These are phyloP conservation scores for Rhodotorula sp. DNA, from an alignment of 1,284 basidiomycete genomes.

Conservation along the genomic window DNA sequence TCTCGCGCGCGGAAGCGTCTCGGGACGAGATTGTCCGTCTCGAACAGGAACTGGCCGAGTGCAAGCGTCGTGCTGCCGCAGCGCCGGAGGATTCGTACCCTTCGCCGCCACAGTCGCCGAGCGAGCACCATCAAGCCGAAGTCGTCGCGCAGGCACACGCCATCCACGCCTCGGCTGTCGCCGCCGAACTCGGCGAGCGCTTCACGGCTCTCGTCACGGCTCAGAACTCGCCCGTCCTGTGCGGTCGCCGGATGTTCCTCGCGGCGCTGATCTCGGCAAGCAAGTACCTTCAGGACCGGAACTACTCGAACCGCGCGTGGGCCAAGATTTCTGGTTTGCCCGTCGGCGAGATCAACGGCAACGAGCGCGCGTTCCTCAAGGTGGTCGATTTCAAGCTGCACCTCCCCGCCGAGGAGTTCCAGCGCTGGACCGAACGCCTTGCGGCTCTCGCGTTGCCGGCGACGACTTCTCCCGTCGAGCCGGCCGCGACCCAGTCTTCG, in stretches of 20 bases:
- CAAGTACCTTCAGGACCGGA: slow-evolving; percentile 89
- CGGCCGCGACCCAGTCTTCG: not conserved
- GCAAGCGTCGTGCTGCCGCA: not conserved
- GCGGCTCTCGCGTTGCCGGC: not conserved
- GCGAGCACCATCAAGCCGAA: not conserved
- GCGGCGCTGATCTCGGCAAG: slow-evolving; percentile 82
- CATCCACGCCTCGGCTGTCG: not conserved
- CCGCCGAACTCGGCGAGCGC: slow-evolving; percentile 3
- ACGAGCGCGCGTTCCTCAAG: slow-evolving; percentile 52
- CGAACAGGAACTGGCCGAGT: slow-evolving; percentile 10
- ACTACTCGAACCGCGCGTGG: slow-evolving; percentile 86
- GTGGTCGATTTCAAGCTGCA: slow-evolving; percentile 51
- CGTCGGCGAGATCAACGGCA: slow-evolving; percentile 50
- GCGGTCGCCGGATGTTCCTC: slow-evolving; percentile 81
- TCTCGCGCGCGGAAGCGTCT: slow-evolving; percentile 29
- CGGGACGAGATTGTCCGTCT: slow-evolving; percentile 15
- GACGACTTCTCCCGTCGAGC: not conserved
- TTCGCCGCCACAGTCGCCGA: slow-evolving; percentile 30
- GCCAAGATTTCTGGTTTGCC: slow-evolving; percentile 60
- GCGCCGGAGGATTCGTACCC: slow-evolving; percentile 17
- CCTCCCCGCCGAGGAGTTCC: slow-evolving; percentile 45
- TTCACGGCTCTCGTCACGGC: slow-evolving; percentile 15
- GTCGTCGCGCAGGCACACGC: not conserved
- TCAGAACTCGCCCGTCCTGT: slow-evolving; percentile 62
- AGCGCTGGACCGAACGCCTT: slow-evolving; percentile 37